Evolutionary conservation across 1,139 yeast species (phyloP).

Genomic region (Debaryomyces sp.): DNA sequence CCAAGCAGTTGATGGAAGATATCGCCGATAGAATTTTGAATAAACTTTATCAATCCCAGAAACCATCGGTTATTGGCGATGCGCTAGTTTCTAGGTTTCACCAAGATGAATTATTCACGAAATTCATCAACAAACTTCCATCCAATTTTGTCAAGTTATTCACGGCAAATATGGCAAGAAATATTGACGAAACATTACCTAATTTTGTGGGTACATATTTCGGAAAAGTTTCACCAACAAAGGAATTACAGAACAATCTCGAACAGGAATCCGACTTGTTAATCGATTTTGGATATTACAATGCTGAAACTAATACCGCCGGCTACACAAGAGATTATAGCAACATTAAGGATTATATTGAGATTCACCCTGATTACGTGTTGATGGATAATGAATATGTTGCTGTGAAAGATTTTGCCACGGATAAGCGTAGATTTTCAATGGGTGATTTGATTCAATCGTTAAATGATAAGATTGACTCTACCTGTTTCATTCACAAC

Average conservation of each 20-base stretch:
- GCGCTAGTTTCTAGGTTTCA: slow-evolving; percentile 62
- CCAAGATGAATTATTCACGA: slow-evolving; percentile 39
- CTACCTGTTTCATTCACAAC: slow-evolving; percentile 11
- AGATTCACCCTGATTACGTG: slow-evolving; percentile 40
- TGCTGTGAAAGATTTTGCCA: slow-evolving; percentile 20
- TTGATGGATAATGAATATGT: slow-evolving; percentile 27
- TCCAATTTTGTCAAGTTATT: slow-evolving; percentile 31
- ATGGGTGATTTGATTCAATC: slow-evolving; percentile 23
- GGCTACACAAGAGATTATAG: slow-evolving; percentile 25
- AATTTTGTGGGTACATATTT: slow-evolving; percentile 67
- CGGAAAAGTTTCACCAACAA: slow-evolving; percentile 38
- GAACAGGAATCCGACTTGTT: slow-evolving; percentile 48
- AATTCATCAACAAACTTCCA: slow-evolving; percentile 45
- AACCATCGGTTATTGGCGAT: slow-evolving; percentile 71
- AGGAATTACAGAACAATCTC: slow-evolving; percentile 27
- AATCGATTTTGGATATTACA: slow-evolving; percentile 52
- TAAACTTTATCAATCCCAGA: slow-evolving; percentile 50
- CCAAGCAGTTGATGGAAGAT: slow-evolving; percentile 32
- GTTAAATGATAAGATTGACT: slow-evolving; percentile 17
- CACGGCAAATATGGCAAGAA: slow-evolving; percentile 48
- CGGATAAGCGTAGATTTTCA: slow-evolving; percentile 21
- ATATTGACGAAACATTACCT: slow-evolving; percentile 61
- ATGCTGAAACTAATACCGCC: slow-evolving; percentile 61
- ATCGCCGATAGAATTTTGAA: slow-evolving; percentile 51
- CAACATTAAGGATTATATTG: slow-evolving; percentile 25